Evolutionary conservation across 805 yeast genomes (phyloP).

Genomic region (Saturnispora serradocipensis): DNA sequence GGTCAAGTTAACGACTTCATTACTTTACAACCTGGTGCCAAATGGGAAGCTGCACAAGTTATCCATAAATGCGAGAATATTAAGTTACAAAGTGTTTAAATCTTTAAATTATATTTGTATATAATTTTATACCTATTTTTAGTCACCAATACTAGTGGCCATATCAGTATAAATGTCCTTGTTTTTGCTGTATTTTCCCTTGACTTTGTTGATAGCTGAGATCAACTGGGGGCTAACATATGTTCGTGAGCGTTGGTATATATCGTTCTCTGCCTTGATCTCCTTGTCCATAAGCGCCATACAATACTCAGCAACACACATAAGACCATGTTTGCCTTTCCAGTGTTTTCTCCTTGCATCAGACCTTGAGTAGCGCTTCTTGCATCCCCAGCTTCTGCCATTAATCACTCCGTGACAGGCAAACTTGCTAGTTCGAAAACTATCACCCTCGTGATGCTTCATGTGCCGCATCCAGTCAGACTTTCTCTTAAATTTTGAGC

Average conservation of each 20-base stretch:
- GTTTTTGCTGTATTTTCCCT: not conserved
- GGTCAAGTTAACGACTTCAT: slow-evolving; percentile 74
- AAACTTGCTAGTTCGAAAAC: not conserved
- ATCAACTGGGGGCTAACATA: not conserved
- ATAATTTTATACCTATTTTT: not conserved
- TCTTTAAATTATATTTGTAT: not conserved
- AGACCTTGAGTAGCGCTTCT: not conserved
- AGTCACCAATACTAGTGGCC: not conserved
- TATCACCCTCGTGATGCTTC: slow-evolving; percentile 39
- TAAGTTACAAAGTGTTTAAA: slow-evolving; percentile 10
- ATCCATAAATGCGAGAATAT: slow-evolving; percentile 45
- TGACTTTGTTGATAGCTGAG: not conserved
- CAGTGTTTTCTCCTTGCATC: slow-evolving; percentile 8
- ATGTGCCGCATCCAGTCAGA: slow-evolving; percentile 73
- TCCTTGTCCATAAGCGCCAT: not conserved
- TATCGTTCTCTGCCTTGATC: not conserved
- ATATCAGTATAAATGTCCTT: not conserved
- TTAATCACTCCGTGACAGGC: not conserved
- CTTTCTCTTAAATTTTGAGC: slow-evolving; percentile 53
- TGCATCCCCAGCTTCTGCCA: slow-evolving; percentile 6
- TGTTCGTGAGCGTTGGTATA: not conserved
- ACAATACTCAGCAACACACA: slow-evolving; percentile 3
- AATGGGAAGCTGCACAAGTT: slow-evolving; percentile 67
- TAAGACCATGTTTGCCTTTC: slow-evolving; percentile 4
- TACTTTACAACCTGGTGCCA: slow-evolving; percentile 55